These are phyloP conservation scores for Sporothrix brunneoviolacea DNA, from an alignment of 2,329 filamentous ascomycete genomes.

Conservation along the genomic window DNA sequence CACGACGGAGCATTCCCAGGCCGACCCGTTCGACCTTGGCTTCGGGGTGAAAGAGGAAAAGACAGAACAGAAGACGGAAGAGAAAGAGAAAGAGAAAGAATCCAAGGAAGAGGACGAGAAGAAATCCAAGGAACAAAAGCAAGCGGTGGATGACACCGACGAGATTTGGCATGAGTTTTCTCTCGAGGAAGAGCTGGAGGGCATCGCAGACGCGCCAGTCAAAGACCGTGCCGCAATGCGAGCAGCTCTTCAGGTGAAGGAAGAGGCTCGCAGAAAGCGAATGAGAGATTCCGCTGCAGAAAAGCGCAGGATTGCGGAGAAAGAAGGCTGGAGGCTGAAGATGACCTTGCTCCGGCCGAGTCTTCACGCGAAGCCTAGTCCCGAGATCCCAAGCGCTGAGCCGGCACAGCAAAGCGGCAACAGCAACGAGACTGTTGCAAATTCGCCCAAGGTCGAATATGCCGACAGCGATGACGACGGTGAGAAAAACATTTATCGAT, in stretches of 20 bases:
- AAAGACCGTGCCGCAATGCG: slow-evolving; percentile 12
- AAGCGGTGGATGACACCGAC: not conserved
- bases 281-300: slow-evolving; percentile 4
- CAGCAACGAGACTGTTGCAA: not conserved
- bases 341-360: not conserved
- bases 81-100: too few species aligned
- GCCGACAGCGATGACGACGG: slow-evolving; percentile 2
- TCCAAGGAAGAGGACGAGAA: not conserved
- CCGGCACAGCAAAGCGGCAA: not conserved
- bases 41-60: too few species aligned
- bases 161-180: slow-evolving; percentile 12
- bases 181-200: slow-evolving; percentile 18
- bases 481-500: not conserved
- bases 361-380: too few species aligned
- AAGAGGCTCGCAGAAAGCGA: not conserved
- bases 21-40: too few species aligned
- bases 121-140: too few species aligned
- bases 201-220: slow-evolving; percentile 14
- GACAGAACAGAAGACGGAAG: too few species aligned
- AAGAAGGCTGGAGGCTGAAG: slow-evolving; percentile 7
- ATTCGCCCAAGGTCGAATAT: not conserved
- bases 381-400: too few species aligned
- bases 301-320: slow-evolving; percentile 12
- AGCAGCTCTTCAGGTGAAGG: slow-evolving; percentile 2
- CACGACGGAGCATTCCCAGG: too few species aligned